Base-by-base conservation (phyloP, 768 basidiomycete species). In the Hydnomerulius pinastri region DNA sequence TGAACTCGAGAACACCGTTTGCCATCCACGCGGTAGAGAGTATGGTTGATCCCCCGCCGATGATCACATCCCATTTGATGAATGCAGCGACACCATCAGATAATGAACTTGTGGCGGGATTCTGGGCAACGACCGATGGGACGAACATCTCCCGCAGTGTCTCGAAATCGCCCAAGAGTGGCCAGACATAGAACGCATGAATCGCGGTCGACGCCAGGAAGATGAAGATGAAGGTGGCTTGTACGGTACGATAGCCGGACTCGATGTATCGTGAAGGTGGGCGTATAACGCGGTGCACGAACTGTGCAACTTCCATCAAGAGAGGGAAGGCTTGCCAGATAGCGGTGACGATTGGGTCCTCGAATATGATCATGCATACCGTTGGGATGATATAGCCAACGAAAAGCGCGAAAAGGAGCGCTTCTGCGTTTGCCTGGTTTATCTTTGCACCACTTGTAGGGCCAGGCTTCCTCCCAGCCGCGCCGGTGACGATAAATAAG, bases 311-410 rank as follows among this genome's bases (percentile, higher is more conserved):
- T n/a, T 72, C 71, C 35, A 78, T 64, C 52, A 70, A 68, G n/a
- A 77, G 27, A 8, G 82, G 82, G 53, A 77, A 82, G 23, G 71
- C 53, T 53, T 82, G 81, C 82, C 82, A 84, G 27, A 76, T 64
- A 9, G 77, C 77, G 12, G 79, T 82, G 37, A 81, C 61, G 39
- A 54, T 54, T 0, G 77, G 70, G 43, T 76, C 75, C 21, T 66
- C 58, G 23, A 79, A 48, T 38, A 69, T 25, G 50, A 82, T 41
- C 72, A 83, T 75, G 40, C 68, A 70, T 17, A 70, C 47, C 6
- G 78, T 74, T 8, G 81, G 80, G n/a, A 81, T 71, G 18, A 68
- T 57, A 11, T 67, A 74, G 8, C 80, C 80, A 7, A 72, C 57
- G 28, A 77, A 21, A 27, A 81, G 27, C 1, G 74, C 76, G 56